Evolutionary conservation across 2,329 filamentous ascomycete genomes (phyloP).

Genomic region (Ascochyta koolunga): DNA sequence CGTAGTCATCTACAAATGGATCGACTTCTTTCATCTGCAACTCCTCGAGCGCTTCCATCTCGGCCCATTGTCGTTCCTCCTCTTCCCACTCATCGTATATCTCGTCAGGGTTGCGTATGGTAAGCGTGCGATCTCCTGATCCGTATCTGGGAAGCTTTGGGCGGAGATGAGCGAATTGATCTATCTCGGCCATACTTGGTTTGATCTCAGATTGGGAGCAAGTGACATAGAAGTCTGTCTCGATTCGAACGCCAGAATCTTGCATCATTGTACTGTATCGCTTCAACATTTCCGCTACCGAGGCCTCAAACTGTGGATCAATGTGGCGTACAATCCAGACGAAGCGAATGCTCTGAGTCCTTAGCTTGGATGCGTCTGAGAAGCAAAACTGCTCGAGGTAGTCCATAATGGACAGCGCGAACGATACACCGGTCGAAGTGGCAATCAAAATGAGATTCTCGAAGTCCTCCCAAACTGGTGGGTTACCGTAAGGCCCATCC

Average conservation of each 20-base stretch:
- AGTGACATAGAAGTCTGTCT: constrained; percentile 26
- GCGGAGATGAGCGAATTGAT: constrained; percentile 36
- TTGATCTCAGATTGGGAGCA: constrained; percentile 20
- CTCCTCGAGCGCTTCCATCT: constrained; percentile 11
- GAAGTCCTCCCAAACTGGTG: constrained; percentile 32
- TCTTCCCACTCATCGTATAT: constrained; percentile 28
- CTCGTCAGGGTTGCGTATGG: constrained; percentile 33
- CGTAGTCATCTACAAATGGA: constrained; percentile 8
- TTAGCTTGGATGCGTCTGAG: background rate
- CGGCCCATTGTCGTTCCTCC: constrained; percentile 22
- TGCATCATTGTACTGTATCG: constrained; percentile 20
- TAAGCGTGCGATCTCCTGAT: constrained; percentile 10
- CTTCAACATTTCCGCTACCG: constrained; percentile 21
- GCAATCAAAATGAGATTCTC: constrained; percentile 31
- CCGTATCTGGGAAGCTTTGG: background rate
- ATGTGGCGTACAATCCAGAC: constrained; percentile 34
- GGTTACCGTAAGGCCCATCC: constrained; percentile 35
- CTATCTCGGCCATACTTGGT: constrained; percentile 8
- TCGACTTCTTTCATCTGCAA: constrained; percentile 15
- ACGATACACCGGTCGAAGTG: constrained; percentile 36
- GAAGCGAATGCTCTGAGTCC: constrained; percentile 23
- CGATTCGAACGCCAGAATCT: constrained; percentile 24
- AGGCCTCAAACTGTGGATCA: constrained; percentile 33
- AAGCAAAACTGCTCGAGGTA: constrained; percentile 32
- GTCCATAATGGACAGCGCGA: constrained; percentile 33